Base-by-base conservation (phyloP, 1,284 basidiomycete genomes). In the Calocybe gambosa region DNA sequence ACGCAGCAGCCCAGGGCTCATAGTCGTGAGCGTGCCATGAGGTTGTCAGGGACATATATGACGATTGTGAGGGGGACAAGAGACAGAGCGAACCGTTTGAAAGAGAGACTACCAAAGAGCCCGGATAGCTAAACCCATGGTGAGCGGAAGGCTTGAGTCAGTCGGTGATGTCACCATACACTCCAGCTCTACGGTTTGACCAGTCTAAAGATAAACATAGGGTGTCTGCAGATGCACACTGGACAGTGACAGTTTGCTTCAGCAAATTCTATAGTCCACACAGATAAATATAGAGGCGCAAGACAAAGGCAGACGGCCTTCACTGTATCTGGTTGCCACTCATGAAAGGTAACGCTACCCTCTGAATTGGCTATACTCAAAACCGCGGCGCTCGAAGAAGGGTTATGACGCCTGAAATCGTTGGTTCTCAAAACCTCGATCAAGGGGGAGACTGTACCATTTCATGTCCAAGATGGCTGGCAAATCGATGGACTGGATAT, bases 1-100 rank as follows among this genome's bases (percentile, higher is more conserved):
- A 99, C 0, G 89, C 84, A 0, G 85, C 82, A 39, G 93, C 84
- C 96, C 96, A 99, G 0, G 95, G 89, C 62, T 99, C 96, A 58
- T 82, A 85, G 50, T 93, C 91, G 61, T 99, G 96, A 4, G 91
- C 95, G 47, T 78, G 69, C 94, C 95, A 99, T 1, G 69, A 71
- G 13, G 75, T 62, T 1, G 65, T 64, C 1, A 84, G 61, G 0
- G 60, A 44, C 10, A 88, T 63, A 2, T 64, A 65, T 7, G 68
- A 65, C 2, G 61, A 58, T 0, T 71, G 63, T 18, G 66, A 63
- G 1, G 75, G 71, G 26, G 61, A 66, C 4, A 94, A 66, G 13
- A 89, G 66, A 16, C 79, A 74, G 15, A 96, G 60, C 1, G 69
- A 73, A 3, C 93, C 91, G 52, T 85, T 75, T 0, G 93, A 95